These are phyloP conservation scores for Trichoderma arundinaceum DNA, from an alignment of 2,329 filamentous ascomycete genomes.

Conservation along the genomic window DNA sequence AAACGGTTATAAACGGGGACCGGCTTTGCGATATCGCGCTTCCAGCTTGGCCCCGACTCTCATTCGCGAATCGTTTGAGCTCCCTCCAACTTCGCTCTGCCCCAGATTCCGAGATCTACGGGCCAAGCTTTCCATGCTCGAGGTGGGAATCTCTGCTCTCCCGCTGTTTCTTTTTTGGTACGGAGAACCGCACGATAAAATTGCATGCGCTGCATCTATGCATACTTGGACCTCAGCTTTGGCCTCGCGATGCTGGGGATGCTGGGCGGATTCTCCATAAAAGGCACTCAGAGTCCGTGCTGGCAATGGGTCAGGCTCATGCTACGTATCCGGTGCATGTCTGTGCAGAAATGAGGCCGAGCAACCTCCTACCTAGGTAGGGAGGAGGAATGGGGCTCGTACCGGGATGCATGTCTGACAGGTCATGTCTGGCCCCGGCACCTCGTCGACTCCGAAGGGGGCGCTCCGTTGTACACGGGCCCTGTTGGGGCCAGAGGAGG, in stretches of 20 bases:
- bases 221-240: conserved; percentile 4
- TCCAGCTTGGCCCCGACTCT: neutral
- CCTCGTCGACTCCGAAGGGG: conserved; percentile 19
- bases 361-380: conserved; percentile 15
- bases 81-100: conserved; percentile 19
- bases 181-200: conserved; percentile 4
- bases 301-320: neutral
- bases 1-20: conserved; percentile 18
- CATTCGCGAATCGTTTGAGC: conserved; percentile 23
- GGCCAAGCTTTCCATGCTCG: conserved; percentile 22
- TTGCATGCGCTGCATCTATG: neutral
- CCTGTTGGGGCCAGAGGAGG: neutral
- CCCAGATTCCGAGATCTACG: conserved; percentile 25
- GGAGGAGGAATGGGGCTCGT: conserved; percentile 20
- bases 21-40: conserved; percentile 13
- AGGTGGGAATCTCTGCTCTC: conserved; percentile 14
- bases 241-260: conserved; percentile 10
- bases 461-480: conserved; percentile 10
- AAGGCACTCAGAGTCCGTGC: neutral
- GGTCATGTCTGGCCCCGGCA: conserved; percentile 21
- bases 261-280: conserved; percentile 22
- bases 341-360: conserved; percentile 19
- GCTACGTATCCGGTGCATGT: conserved; percentile 21
- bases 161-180: neutral
- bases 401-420: conserved; percentile 29